Conservation (phyloP, 2,329 filamentous ascomycete species). For the Amesomyces nigricolor region DNA sequence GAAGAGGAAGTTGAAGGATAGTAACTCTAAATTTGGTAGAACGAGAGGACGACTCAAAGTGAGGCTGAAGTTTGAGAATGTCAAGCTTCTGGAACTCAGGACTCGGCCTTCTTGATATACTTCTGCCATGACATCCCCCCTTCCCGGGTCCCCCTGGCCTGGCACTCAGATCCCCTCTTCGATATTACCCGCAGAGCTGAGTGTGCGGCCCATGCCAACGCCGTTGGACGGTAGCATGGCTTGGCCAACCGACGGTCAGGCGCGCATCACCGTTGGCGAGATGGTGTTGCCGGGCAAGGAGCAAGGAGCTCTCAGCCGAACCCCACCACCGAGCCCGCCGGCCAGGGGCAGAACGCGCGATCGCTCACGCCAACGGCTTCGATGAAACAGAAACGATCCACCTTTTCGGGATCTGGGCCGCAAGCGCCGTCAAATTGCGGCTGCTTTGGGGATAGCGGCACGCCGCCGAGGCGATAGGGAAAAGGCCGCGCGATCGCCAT, state of each 20-base stretch:
- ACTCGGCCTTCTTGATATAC: no score
- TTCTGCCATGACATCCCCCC: no score
- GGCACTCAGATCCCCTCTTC: no score
- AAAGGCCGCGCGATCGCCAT: not conserved
- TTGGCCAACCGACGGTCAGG: slow-evolving; percentile 1
- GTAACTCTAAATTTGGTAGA: not conserved
- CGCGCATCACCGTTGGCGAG: not conserved
- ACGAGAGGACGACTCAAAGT: not conserved
- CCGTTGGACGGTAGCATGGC: slow-evolving; percentile 1
- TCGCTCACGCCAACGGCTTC: not conserved
- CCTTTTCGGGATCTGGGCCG: slow-evolving; percentile 19
- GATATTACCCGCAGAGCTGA: no score
- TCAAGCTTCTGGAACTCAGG: not conserved
- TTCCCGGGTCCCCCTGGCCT: no score
- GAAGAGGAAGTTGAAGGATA: not conserved
- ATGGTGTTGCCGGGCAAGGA: slow-evolving; percentile 13
- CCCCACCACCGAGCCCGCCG: slow-evolving; percentile 1
- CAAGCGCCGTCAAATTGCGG: not conserved
- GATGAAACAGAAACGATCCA: slow-evolving; percentile 16
- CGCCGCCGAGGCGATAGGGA: not conserved
- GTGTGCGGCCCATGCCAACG: not conserved
- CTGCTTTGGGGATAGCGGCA: slow-evolving; percentile 9
- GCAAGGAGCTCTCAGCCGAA: slow-evolving; percentile 5
- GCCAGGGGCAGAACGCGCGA: slow-evolving; percentile 1
- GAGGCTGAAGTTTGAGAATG: not conserved